A percentile compares a stretch with the other conserved stretches of the same genome.
These are phyloP conservation scores for Trichoderma gracile DNA, from an alignment of 2,329 filamentous ascomycete species.

Conservation along the genomic window DNA sequence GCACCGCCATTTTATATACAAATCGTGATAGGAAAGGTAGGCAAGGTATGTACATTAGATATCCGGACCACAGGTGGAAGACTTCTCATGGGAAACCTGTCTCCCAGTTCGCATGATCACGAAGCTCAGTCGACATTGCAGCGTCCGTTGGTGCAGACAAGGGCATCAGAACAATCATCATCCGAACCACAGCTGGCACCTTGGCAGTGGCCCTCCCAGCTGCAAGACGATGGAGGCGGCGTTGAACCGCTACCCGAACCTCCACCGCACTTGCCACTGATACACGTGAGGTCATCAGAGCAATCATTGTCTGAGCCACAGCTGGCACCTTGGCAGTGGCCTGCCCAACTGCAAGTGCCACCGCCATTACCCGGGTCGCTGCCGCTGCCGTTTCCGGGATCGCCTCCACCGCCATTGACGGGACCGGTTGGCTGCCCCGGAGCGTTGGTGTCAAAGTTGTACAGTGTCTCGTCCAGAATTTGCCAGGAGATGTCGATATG, in stretches of 20 bases:
- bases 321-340: conserved; percentile 10
- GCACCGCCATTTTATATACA: background rate
- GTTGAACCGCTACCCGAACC: background rate
- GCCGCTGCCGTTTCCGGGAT: conserved; percentile 2
- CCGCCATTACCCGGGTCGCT: background rate
- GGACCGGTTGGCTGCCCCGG: conserved; percentile 1
- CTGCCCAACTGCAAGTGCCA: conserved; percentile 6
- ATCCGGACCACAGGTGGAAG: background rate
- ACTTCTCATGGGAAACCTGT: too few relatives aligned
- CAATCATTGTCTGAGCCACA: conserved; percentile 11
- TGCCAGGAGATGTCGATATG: conserved; percentile 27
- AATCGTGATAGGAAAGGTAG: too few relatives aligned
- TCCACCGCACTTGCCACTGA: background rate
- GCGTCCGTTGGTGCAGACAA: conserved; percentile 2
- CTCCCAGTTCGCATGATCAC: background rate
- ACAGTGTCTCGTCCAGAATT: conserved; percentile 27
- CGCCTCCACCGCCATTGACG: background rate
- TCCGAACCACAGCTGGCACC: conserved; percentile 1
- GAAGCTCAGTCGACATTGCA: background rate
- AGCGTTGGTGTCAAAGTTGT: conserved; percentile 26
- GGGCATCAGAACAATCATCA: conserved; percentile 1
- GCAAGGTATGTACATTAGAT: background rate
- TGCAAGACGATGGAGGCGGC: background rate
- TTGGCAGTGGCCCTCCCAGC: conserved; percentile 4
- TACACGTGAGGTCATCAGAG: background rate